A percentile compares a stretch with the other conserved stretches of the same genome.
Evolutionary conservation across 2,329 filamentous ascomycete species (phyloP).

Genomic region (Diplodia scrobiculata): DNA sequence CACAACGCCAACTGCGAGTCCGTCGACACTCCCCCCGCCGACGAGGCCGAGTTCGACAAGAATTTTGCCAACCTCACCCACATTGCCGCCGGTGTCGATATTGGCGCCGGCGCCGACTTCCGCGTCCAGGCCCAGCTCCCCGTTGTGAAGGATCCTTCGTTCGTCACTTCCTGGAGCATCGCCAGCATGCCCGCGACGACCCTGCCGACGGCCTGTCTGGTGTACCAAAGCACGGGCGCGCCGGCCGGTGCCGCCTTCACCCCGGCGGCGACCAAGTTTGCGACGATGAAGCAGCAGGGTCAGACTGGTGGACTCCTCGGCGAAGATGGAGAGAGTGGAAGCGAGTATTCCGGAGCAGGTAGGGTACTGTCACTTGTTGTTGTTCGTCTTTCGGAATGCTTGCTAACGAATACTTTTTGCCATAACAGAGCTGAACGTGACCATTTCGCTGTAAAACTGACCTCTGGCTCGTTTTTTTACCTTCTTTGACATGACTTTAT

Average conservation of each 20-base stretch:
- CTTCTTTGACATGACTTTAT: not conserved
- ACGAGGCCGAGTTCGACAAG: constrained; percentile 8
- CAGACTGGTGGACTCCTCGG: not conserved
- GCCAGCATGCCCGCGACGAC: constrained; percentile 11
- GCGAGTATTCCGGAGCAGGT: not conserved
- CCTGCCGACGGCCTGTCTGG: constrained; percentile 12
- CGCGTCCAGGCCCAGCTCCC: constrained; percentile 19
- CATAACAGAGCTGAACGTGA: not conserved
- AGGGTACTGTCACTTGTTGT: not conserved
- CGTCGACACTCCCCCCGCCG: not conserved
- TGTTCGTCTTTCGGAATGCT: not conserved
- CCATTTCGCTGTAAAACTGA: not conserved
- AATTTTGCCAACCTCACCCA: constrained; percentile 19
- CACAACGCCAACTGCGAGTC: constrained; percentile 6
- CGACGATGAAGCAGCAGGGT: constrained; percentile 16
- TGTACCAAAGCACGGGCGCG: constrained; percentile 13
- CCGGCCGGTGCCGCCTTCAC: constrained; percentile 2
- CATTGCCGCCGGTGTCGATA: constrained; percentile 5
- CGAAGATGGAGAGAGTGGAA: not conserved
- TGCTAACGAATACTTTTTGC: not conserved
- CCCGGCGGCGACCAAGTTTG: constrained; percentile 11
- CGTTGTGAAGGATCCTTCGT: constrained; percentile 2
- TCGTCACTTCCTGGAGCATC: not conserved
- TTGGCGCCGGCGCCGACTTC: constrained; percentile 11
- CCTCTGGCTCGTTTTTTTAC: not conserved